Evolutionary conservation across 1,284 basidiomycete genomes (phyloP), one percentile per base, ranked within the genome.

Genomic region (Trametes sp.): DNA sequence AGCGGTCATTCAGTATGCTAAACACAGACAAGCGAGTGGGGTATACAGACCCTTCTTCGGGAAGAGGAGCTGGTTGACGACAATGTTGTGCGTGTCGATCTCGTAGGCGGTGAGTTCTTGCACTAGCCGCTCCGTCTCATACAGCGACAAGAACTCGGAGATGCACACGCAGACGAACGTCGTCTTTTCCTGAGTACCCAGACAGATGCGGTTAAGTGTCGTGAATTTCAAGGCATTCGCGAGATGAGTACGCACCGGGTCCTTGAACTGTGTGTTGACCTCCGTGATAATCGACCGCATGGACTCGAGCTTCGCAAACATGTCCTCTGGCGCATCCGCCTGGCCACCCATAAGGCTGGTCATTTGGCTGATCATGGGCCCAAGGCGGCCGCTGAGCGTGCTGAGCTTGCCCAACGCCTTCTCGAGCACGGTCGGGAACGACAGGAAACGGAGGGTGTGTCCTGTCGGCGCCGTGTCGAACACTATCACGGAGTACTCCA

Each of bases 401-500:
- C 93, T 95, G 41, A 99, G 85, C 78, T 99, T 99, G 31, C 95
- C 95, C 1, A 99, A 82, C 0, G 97, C 97, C 79, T 99, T 99
- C 79, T 98, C 97, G 9, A 99, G 86, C 1, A 99, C 98, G 11
- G 91, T 93, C 0, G 97, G 97, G 87, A 99, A 99, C 16, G 95
- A 98, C 48, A 99, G 84, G 84, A 99, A 99, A 41, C 97, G 95
- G 6, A 99, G 85, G 0, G 97, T 99, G 79, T 99, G 97, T 2
- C 97, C 98, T 8, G 97, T 99, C 2, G 97, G 97, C 41, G 97
- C 97, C 0, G 97, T 99, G 76, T 99, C 97, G 74, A 99, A 99
- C 29, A 99, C 96, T 74, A 99, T 98, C 61, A 98, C 95, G 24
- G 95, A 96, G 82, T 98, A 99, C 79, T 98, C 90, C 97, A 99